A percentile compares a stretch with the other conserved stretches of the same genome.
phyloP scores from a whole-genome alignment of 768 basidiomycete species.

The Boletus bicolor region DNA sequence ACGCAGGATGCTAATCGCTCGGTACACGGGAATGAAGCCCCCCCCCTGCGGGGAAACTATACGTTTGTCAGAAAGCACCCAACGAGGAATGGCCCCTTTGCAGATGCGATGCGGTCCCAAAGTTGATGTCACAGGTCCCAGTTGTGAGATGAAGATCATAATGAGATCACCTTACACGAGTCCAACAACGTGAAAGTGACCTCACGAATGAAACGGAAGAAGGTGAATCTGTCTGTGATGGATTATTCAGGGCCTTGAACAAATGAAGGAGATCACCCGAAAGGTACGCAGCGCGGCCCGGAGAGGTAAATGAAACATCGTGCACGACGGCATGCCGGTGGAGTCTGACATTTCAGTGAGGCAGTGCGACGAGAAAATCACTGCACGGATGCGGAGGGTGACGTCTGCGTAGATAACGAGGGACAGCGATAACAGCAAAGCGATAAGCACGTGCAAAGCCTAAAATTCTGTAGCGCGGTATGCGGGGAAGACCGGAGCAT shows the following conservation, averaged over 20 bases:
- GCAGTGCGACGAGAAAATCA: constrained; percentile 22
- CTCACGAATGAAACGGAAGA: constrained; percentile 9
- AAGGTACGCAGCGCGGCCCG: constrained; percentile 19
- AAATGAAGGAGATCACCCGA: constrained; percentile 6
- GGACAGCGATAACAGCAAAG: constrained; percentile 9
- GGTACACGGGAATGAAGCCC: constrained; percentile 13
- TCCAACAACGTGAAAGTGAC: constrained; percentile 14
- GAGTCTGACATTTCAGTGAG: constrained; percentile 3
- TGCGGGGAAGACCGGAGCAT: background rate
- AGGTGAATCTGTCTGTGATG: background rate
- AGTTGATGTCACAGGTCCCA: constrained; percentile 16
- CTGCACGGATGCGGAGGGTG: constrained; percentile 10
- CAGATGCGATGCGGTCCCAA: background rate
- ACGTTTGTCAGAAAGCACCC: background rate
- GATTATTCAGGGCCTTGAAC: background rate
- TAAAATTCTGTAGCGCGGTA: background rate
- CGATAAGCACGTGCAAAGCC: constrained; percentile 3
- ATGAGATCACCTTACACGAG: constrained; percentile 3
- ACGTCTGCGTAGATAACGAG: constrained; percentile 17
- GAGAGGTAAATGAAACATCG: constrained; percentile 20
- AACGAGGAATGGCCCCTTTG: constrained; percentile 1
- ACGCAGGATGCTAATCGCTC: constrained; percentile 4
- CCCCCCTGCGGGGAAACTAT: constrained; percentile 13
- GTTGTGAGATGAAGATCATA: background rate
- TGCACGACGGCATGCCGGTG: constrained; percentile 17